Conservation (phyloP, 1,284 basidiomycete species). For the Cryptococcus sp. region DNA sequence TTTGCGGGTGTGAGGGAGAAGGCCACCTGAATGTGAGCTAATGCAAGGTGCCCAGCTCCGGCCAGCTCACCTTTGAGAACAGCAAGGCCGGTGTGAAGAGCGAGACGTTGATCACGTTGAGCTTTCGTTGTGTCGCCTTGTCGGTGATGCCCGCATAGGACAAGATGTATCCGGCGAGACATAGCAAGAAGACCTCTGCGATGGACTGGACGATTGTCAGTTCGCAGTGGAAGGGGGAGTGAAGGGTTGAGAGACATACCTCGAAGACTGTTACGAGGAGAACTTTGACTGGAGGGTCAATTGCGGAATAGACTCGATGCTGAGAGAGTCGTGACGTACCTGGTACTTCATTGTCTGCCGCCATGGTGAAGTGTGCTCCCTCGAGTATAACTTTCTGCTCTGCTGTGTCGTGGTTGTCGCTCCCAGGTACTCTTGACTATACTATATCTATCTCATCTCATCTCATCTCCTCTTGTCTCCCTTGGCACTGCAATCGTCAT, state of each 20-base stretch:
- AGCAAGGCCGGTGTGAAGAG: slow-evolving; percentile 87
- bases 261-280: slow-evolving; percentile 54
- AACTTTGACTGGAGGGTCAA: slow-evolving; percentile 16
- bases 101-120: slow-evolving; percentile 57
- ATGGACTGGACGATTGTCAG: slow-evolving; percentile 61
- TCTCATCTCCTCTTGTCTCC: too few species aligned
- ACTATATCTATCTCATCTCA: too few species aligned
- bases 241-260: slow-evolving; percentile 42
- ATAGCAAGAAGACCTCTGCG: slow-evolving; percentile 79
- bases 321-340: neutral
- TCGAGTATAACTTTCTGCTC: too few species aligned
- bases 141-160: slow-evolving; percentile 75
- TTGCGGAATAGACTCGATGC: slow-evolving; percentile 1
- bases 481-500: too few species aligned
- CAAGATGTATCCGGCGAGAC: slow-evolving; percentile 77
- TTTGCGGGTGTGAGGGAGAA: slow-evolving; percentile 57
- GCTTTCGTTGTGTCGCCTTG: slow-evolving; percentile 73
- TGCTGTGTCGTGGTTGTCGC: too few species aligned
- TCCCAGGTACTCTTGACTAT: too few species aligned
- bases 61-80: slow-evolving; percentile 85
- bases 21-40: slow-evolving; percentile 31
- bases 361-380: neutral
- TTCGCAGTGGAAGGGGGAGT: neutral
- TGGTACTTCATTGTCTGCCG: slow-evolving; percentile 1
- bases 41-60: slow-evolving; percentile 53